Conservation (phyloP, 441 rosid genomes). For the Pelargonium cotyledonis region DNA sequence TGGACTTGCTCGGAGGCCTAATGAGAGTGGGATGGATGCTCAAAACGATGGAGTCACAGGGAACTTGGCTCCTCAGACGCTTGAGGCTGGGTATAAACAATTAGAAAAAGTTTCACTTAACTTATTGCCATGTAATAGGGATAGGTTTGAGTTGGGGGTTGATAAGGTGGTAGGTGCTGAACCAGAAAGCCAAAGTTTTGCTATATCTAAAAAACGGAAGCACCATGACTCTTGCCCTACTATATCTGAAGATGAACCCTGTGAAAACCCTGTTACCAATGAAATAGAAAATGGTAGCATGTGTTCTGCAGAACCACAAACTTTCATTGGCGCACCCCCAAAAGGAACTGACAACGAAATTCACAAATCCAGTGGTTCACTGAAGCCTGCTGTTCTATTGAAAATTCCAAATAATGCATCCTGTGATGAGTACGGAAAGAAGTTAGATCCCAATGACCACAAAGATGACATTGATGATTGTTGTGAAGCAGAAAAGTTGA, state of each 20-base stretch:
- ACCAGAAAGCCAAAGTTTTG: conserved; percentile 17
- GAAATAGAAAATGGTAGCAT: conserved; percentile 8
- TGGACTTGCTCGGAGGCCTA: conserved; percentile 12
- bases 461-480: conserved; percentile 15
- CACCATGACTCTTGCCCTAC: conserved; percentile 12
- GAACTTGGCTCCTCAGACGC: conserved; percentile 18
- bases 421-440: conserved; percentile 6
- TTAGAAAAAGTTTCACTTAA: conserved; percentile 13
- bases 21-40: conserved; percentile 9
- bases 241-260: conserved; percentile 8
- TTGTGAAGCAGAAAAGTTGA: conserved; percentile 28
- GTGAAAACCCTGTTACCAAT: conserved; percentile 10
- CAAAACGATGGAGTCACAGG: conserved; percentile 16
- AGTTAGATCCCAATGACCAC: conserved; percentile 10
- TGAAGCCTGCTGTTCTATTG: not conserved
- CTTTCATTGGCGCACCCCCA: conserved; percentile 1
- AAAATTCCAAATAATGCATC: conserved; percentile 1
- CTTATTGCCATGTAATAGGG: conserved; percentile 30
- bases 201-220: conserved; percentile 32
- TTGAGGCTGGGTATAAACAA: conserved; percentile 22
- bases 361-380: not conserved
- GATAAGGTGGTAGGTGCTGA: conserved; percentile 17
- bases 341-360: not conserved
- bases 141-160: conserved; percentile 17
- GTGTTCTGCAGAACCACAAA: conserved; percentile 12